Evolutionary conservation across 441 rosid species (phyloP), one percentile per base, ranked within the genome.

Genomic region (Brassica balearica): DNA sequence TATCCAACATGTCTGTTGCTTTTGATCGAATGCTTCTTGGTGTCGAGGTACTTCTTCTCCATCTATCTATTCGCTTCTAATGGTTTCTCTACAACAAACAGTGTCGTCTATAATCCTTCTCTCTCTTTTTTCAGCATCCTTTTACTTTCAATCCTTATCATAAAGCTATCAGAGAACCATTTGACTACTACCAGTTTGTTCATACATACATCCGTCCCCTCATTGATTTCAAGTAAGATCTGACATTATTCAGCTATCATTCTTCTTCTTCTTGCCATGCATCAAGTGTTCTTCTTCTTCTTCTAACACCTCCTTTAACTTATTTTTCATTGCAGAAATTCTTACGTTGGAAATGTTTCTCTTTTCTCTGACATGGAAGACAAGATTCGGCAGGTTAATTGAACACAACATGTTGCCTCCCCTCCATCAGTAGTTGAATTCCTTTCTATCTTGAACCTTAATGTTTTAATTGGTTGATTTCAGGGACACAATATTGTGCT

Each of bases 161-260:
- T 85, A 87, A 90, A 85, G 97, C 97, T 76, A 25, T 91, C 79
- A 84, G 97, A 75, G 91, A 92, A 85, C 98, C 99, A 69, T 92
- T 91, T 80, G 99, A 96, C 87, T 94, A 96, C 85, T 94, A 88
- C 83, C 83, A 85, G 83, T 90, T 96, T 89, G 99, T 95, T 77
- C 98, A 96, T 84, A 94, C 93, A 71, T 96, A 92, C 81, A 87
- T 96, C 51, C 91, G 96, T 34, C 97, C 97, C 64, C 83, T 96
- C 74, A 69, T 91, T 81, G 93, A 96, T 87, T 96, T 92, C 88
- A 85, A 86, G 99, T 96, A 78, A 88, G 94, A 76, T 4, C 27
- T 43, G 34, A 20, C 43, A 11, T 58, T 34, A 11, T 58, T 34
- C 65, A 65, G 23, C 8, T 22, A 32, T 14, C 43, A 34, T 43